A percentile compares a stretch with the other conserved stretches of the same genome.
Conservation (phyloP, 73 alveolate species). For the Paramecium tetraurelia region DNA sequence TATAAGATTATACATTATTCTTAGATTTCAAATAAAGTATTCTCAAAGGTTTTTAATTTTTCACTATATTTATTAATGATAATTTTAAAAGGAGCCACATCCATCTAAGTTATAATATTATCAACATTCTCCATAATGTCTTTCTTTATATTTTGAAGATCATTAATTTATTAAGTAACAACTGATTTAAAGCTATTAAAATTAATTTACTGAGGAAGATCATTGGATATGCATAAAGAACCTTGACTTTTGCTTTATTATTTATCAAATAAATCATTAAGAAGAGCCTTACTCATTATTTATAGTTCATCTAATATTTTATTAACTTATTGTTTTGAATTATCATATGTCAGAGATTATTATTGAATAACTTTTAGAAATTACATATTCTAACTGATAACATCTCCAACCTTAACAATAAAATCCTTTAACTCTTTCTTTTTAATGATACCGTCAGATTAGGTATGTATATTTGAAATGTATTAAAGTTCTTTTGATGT, state of each 20-base stretch:
- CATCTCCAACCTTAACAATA: constrained; percentile 21
- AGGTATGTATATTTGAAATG: not conserved
- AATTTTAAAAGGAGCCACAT: constrained; percentile 43
- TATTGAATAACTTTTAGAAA: constrained; percentile 1
- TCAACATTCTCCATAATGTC: constrained; percentile 41
- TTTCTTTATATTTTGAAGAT: not conserved
- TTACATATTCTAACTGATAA: not conserved
- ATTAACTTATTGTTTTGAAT: not conserved
- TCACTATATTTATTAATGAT: constrained; percentile 28
- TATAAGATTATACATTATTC: not conserved
- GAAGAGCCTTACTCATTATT: not conserved
- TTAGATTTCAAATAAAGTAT: not conserved
- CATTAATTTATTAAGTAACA: not conserved
- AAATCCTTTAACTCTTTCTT: constrained; percentile 30
- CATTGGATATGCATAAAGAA: not conserved
- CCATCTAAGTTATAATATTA: constrained; percentile 16
- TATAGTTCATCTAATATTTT: not conserved
- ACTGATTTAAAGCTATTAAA: not conserved
- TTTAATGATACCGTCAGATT: constrained; percentile 12
- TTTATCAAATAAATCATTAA: constrained; percentile 5
- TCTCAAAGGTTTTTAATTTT: not conserved
- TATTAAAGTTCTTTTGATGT: not conserved
- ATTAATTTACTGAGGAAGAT: not conserved
- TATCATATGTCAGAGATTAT: not conserved
- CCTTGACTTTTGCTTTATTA: not conserved